Evolutionary conservation across 2,329 filamentous ascomycete species (phyloP).

Genomic region (Colletotrichum theobromicola): DNA sequence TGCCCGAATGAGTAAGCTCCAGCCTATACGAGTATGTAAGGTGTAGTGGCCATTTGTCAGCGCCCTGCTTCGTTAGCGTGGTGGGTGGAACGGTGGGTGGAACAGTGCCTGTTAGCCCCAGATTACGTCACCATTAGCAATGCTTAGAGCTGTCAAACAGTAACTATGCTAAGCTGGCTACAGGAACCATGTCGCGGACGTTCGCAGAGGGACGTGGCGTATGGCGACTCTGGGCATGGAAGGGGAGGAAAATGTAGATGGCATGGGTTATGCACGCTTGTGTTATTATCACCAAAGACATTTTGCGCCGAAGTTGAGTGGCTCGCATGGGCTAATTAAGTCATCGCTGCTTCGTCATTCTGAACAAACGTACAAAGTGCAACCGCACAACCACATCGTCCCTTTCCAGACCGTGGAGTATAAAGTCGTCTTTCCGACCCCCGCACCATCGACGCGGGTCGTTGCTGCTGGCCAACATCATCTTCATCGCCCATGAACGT

Average conservation of each 20-base stretch:
- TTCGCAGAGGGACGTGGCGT: neutral
- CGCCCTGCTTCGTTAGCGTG: neutral
- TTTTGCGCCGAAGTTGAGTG: neutral
- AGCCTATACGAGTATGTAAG: neutral
- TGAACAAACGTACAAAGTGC: neutral
- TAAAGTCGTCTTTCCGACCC: neutral
- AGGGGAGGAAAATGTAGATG: neutral
- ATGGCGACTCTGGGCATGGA: neutral
- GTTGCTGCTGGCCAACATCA: neutral
- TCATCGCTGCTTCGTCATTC: neutral
- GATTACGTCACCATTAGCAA: constrained; percentile 42
- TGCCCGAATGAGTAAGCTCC: neutral
- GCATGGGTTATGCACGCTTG: neutral
- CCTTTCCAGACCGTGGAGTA: neutral
- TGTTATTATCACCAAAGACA: neutral
- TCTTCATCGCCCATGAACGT: neutral
- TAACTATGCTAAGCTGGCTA: too few relatives aligned
- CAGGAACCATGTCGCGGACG: neutral
- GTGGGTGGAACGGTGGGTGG: neutral
- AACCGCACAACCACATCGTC: neutral
- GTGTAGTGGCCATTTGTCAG: constrained; percentile 12
- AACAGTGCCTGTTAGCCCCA: neutral
- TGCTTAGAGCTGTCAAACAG: constrained; percentile 21
- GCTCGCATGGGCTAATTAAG: neutral
- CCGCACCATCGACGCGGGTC: neutral